Base-by-base conservation (phyloP, 306 rosid species). In the Lotus japonicus region DNA sequence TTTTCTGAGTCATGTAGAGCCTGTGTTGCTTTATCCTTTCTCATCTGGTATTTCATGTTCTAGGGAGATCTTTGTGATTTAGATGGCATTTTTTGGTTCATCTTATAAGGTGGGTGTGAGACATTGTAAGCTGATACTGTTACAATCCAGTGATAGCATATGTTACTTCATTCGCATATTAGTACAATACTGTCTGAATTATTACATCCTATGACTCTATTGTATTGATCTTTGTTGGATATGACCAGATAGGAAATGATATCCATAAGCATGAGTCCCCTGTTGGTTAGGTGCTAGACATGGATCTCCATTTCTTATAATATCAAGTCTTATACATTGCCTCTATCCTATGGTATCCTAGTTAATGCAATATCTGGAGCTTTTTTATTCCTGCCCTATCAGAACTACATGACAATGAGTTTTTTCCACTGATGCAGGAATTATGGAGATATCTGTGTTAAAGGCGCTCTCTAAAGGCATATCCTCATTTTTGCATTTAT, bases 391-490 rank as follows among this genome's bases (percentile, higher is more conserved):
- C 16, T 56, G 49, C 7, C 26, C n/a, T 36, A 49, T 65, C 19
- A 16, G 64, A 55, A 65, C 68, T 57, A 41, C 53, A 71, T 77
- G 0, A 16, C 26, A 11, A 71, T 1, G 31, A 1, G 46, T 35
- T 46, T 60, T 77, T 57, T 58, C 58, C 67, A 63, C 58, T 74
- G 78, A 75, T 58, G 63, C 84, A 91, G 96, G 94, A 72, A 72
- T 46, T 55, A 91, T 91, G 97, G 94, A 84, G 88, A 77, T 80
- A 78, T 78, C 91, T 21, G 46, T 82, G 59, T 66, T 88, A 46
- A 86, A 83, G 56, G 78, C 73, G 46, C 85, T 91, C 57, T 89
- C 86, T 15, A 73, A 82, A 48, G 87, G 66, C 55, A 82, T 88
- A 72, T 79, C 97, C 50, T 85, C 91, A 19, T 86, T 79, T 80